Evolutionary conservation across 164 flowering plant species (phyloP).

Genomic region (Pachysandra terminalis): DNA sequence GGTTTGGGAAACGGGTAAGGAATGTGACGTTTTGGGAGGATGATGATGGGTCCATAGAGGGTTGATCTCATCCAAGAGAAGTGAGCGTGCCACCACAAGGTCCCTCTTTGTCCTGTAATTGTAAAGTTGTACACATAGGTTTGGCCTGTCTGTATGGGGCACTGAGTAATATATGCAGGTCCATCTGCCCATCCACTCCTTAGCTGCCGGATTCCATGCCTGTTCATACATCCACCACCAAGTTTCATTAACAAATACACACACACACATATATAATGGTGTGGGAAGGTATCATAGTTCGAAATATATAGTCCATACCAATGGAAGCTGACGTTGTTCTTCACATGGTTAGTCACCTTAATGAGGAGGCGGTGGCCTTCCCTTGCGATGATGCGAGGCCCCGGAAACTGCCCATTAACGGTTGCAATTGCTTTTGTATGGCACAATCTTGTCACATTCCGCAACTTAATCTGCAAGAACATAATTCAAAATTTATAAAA

Average conservation of each 20-base stretch:
- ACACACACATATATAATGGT: too few relatives aligned
- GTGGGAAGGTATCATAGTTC: too few relatives aligned
- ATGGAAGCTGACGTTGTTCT: constrained; percentile 38
- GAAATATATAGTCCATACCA: constrained; percentile 29
- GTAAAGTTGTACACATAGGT: constrained; percentile 51
- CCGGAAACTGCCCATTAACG: constrained; percentile 45
- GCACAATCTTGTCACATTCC: constrained; percentile 41
- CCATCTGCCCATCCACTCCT: constrained; percentile 56
- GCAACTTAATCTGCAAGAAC: constrained; percentile 25
- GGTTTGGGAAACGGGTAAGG: constrained; percentile 51
- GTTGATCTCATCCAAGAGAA: constrained; percentile 46
- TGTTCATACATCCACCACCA: too few relatives aligned
- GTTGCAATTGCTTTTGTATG: constrained; percentile 34
- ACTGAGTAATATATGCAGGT: constrained; percentile 51
- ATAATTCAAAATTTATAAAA: neutral
- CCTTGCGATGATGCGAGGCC: constrained; percentile 41
- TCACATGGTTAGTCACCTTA: constrained; percentile 38
- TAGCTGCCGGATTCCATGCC: constrained; percentile 52
- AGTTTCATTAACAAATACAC: too few relatives aligned
- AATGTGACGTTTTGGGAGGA: constrained; percentile 32
- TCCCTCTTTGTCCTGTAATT: constrained; percentile 46
- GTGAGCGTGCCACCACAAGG: constrained; percentile 53
- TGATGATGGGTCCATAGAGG: constrained; percentile 46
- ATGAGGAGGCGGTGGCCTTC: constrained; percentile 45
- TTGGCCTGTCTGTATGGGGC: constrained; percentile 50